phyloP scores from a whole-genome alignment of 495 filamentous ascomycete genomes.

The Penicillium tannophilum region DNA sequence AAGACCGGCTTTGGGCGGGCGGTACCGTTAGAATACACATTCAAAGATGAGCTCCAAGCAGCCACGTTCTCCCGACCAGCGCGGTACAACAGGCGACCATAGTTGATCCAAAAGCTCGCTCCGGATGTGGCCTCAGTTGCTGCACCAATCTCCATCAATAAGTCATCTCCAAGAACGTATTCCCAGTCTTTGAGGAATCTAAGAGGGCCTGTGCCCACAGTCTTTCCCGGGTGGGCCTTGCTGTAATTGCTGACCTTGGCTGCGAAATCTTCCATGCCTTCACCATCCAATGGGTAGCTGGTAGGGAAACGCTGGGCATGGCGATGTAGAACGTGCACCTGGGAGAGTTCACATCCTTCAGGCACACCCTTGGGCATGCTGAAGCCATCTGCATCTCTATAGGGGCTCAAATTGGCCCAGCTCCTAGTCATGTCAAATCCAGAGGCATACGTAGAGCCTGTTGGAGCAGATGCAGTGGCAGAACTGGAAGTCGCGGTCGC shows the following conservation, averaged over 20 bases:
- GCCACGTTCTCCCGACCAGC: conserved; percentile 40
- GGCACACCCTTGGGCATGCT: conserved; percentile 51
- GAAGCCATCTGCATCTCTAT: conserved; percentile 42
- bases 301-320: conserved; percentile 57
- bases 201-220: conserved; percentile 42
- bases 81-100: conserved; percentile 53
- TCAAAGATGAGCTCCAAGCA: conserved; percentile 44
- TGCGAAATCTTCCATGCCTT: conserved; percentile 47
- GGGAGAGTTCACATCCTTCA: conserved; percentile 53
- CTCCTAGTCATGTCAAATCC: conserved; percentile 39
- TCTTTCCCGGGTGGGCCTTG: conserved; percentile 21
- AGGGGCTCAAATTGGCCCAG: conserved; percentile 53
- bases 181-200: conserved; percentile 53
- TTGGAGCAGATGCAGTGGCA: conserved; percentile 16
- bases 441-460: conserved; percentile 33
- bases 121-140: conserved; percentile 53
- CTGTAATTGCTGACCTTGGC: conserved; percentile 40
- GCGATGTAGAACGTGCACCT: conserved; percentile 53
- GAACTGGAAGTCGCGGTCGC: not conserved
- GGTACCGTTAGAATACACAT: conserved; percentile 49
- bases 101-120: conserved; percentile 53
- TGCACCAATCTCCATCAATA: conserved; percentile 50
- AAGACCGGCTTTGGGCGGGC: conserved; percentile 46
- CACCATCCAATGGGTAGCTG: conserved; percentile 40
- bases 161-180: conserved; percentile 45